Evolutionary conservation across 345 rosid genomes (phyloP).

Genomic region (Passiflora organensis): DNA sequence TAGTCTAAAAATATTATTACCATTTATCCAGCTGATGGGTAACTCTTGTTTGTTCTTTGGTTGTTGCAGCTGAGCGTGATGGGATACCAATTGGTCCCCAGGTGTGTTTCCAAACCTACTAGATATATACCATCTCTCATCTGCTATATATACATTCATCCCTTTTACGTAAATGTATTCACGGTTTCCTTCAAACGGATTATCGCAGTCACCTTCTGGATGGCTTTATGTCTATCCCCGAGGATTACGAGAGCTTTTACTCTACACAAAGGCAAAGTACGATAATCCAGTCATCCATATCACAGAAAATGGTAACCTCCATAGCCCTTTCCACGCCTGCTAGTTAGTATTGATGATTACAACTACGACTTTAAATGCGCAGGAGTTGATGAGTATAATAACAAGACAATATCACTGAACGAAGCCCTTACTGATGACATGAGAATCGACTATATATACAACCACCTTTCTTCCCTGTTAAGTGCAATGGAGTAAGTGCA

Average conservation of each 20-base stretch:
- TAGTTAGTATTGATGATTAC: too few relatives aligned
- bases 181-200: too few relatives aligned
- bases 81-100: constrained; percentile 18
- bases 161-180: too few relatives aligned
- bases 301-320: constrained; percentile 9
- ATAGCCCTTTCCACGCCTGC: too few relatives aligned
- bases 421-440: neutral
- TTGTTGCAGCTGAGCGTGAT: constrained; percentile 9
- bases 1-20: too few relatives aligned
- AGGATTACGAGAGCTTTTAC: constrained; percentile 9
- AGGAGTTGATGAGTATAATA: constrained; percentile 6
- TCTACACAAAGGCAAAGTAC: constrained; percentile 9
- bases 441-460: neutral
- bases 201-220: neutral
- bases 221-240: constrained; percentile 11
- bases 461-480: neutral
- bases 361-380: neutral
- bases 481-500: constrained; percentile 4
- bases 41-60: too few relatives aligned
- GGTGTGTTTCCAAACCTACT: neutral
- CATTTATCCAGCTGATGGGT: too few relatives aligned
- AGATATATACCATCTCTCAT: too few relatives aligned
- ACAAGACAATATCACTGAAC: neutral
- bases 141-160: too few relatives aligned
- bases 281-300: constrained; percentile 14